Evolutionary conservation across 1,284 basidiomycete species (phyloP), one percentile per base, ranked within the genome.

Genomic region (Mrakiaceae sp.): DNA sequence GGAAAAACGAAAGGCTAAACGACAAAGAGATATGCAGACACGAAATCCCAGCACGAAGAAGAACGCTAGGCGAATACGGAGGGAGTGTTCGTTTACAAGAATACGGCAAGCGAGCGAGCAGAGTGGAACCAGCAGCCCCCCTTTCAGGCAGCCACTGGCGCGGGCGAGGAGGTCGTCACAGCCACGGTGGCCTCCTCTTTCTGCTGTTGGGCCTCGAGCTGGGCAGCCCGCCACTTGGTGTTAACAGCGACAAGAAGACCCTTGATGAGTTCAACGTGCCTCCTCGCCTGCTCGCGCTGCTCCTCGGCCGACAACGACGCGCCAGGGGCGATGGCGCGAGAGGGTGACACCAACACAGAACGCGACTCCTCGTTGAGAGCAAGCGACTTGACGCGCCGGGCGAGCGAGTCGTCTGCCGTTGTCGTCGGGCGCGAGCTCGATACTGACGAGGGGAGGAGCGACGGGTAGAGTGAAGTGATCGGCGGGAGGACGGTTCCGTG

Each of bases 181-280:
- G 27, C 27, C 27, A 27, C 27, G 27, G 27, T 27, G 27, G 27
- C 27, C 47, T 14, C 58, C n/a, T n/a, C 58, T 5, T 14, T 5
- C 9, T 59, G 39, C 60, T 40, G 39, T 10, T 10, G n/a, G 43
- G 5, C 27, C 53, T 46, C 54, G n/a, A 10, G 8, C 53, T 16
- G 54, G 8, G 39, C 9, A 10, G 44, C 42, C 54, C 7, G 46
- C 44, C 58, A 61, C 49, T 61, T 53, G 3, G 39, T 46, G 48
- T 66, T 66, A 43, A 66, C 57, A 5, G 55, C 60, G 47, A 66
- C 27, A 8, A 66, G 51, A 5, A 66, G 50, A 16, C 53, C 60
- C 56, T 66, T 66, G 56, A 66, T 58, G 48, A 66, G 60, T 56
- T 66, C 64, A n/a, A 66, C 47, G 52, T 66, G 60, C 4, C 51